A percentile compares a stretch with the other conserved stretches of the same genome.
Conservation (phyloP, 495 filamentous ascomycete genomes). For the Amphirosellinia nigrospora region DNA sequence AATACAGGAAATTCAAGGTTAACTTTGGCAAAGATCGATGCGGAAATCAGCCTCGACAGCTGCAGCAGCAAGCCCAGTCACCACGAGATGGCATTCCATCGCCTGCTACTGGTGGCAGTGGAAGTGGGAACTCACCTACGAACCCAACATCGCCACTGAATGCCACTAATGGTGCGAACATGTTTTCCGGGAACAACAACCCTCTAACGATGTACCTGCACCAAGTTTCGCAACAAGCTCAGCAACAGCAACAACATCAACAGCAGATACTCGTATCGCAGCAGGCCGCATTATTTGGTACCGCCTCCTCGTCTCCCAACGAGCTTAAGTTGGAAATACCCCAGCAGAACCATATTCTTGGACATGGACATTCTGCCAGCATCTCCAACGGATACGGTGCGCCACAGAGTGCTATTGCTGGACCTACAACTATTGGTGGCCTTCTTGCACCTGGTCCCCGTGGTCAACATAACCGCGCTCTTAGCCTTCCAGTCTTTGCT, state of each 20-base stretch:
- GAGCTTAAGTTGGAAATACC: conserved; percentile 61
- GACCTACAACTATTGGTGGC: conserved; percentile 72
- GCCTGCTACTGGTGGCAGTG: conserved; percentile 65
- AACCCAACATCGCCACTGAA: conserved; percentile 43
- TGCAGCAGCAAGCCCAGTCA: conserved; percentile 68
- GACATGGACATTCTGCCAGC: conserved; percentile 67
- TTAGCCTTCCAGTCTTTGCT: conserved; percentile 75
- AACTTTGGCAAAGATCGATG: conserved; percentile 99
- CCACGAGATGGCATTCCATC: conserved; percentile 70
- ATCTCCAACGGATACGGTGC: conserved; percentile 63
- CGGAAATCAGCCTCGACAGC: conserved; percentile 92
- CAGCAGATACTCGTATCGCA: conserved; percentile 65
- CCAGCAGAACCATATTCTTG: conserved; percentile 55
- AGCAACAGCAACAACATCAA: conserved; percentile 75
- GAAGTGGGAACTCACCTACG: conserved; percentile 60
- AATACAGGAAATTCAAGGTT: conserved; percentile 98
- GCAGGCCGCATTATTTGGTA: conserved; percentile 66
- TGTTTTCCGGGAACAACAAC: conserved; percentile 85
- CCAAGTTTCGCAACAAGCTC: conserved; percentile 80
- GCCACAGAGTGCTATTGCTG: conserved; percentile 56
- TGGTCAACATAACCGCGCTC: conserved; percentile 80
- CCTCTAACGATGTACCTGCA: conserved; percentile 93
- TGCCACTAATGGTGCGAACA: conserved; percentile 53
- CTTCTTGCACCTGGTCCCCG: conserved; percentile 75
- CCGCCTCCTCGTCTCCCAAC: conserved; percentile 61